Base-by-base conservation (phyloP, 2,329 filamentous ascomycete genomes). In the Ophiostoma piceae region DNA sequence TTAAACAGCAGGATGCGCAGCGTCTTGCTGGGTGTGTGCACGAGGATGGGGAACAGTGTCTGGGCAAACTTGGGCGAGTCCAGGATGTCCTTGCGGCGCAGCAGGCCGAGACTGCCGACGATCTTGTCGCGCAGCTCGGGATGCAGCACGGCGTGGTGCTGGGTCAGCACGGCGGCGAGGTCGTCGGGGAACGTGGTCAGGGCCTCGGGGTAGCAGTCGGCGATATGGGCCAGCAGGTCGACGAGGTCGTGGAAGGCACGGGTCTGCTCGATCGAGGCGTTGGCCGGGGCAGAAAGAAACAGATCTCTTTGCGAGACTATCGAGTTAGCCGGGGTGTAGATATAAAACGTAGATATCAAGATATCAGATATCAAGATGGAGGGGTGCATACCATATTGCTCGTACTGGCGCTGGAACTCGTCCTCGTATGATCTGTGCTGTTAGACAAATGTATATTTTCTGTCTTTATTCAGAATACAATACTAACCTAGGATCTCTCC, bases 1-100 rank as follows among this genome's bases (percentile, higher is more conserved):
- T 81, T 89, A 85, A 85, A 95, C 87, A 98, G 84, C 14, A 97
- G 83, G 54, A 89, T 87, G 66, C 95, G 89, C 47, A 99, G 84
- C 3, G 90, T 89, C 79, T 99, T 99, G 81, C 92, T 96, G 1
- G 92, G 90, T 1, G 95, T 78, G n/a, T 91, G 85, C 7, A 97
- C 89, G 47, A 99, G 87, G 74, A 99, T 92, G 0, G 94, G 94
- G 79, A 98, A 97, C n/a, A 92, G 94, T 71, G 95, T 94, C 65
- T 98, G 85, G 1, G 72, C 72, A 67, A 98, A 85, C 74, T 85
- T 88, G 64, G 88, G 85, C 32, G 94, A 97, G 78, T 97, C 91
- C 73, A 99, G 89, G 64, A 97, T 86, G 4, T 97, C 93, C 80
- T 99, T 99, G 78, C 94, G 92, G 71, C 92, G 86, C 73, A 99